Evolutionary conservation across 2,329 filamentous ascomycete species (phyloP).

Genomic region (Trichoderma sp.): DNA sequence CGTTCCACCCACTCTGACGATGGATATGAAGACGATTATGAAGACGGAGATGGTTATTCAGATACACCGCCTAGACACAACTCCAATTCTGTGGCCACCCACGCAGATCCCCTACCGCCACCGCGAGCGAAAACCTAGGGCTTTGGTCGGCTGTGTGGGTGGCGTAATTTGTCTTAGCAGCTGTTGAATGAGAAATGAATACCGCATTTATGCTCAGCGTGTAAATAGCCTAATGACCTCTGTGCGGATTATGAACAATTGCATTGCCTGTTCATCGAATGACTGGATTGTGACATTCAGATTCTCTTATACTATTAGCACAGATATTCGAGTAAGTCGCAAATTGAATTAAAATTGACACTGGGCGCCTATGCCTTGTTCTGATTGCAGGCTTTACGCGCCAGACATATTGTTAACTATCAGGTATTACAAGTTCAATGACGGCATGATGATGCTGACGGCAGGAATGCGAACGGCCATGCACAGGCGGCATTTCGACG

Average conservation of each 20-base stretch:
- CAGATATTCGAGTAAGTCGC: not conserved
- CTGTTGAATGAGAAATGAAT: constrained; percentile 1
- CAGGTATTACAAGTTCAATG: not conserved
- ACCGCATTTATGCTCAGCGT: not conserved
- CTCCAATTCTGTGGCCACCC: not conserved
- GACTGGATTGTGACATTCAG: not conserved
- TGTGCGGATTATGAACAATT: not conserved
- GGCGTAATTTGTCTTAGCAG: not conserved
- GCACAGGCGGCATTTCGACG: not conserved
- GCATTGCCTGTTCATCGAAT: not conserved
- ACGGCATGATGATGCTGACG: not conserved
- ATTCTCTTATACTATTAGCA: not conserved
- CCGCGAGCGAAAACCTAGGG: constrained; percentile 23
- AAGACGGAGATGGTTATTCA: constrained; percentile 34
- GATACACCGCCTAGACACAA: constrained; percentile 28
- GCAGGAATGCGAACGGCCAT: not conserved
- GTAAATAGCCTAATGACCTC: not conserved
- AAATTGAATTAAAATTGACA: not conserved
- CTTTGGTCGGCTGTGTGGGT: not conserved
- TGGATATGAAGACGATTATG: constrained; percentile 41
- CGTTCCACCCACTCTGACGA: constrained; percentile 45
- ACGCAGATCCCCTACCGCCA: constrained; percentile 9
- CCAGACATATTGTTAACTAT: not conserved
- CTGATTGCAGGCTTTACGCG: not conserved
- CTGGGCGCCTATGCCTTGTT: not conserved